Conservation (phyloP, 2,329 filamentous ascomycete species). For the Cercospora zeae-maydis region DNA sequence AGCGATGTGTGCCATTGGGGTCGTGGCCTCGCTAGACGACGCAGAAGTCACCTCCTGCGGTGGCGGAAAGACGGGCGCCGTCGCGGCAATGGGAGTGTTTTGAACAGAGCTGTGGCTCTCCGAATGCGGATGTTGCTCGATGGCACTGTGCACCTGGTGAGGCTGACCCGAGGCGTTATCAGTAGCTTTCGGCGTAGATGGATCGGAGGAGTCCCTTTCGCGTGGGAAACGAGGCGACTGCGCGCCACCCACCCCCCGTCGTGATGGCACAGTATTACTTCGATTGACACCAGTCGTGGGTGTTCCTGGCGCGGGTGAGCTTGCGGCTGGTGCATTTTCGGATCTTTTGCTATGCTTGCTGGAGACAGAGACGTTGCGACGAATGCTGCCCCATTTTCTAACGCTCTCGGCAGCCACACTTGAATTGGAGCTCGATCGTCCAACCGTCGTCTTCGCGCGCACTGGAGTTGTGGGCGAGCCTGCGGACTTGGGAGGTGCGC, state of each 20-base stretch:
- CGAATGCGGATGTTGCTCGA: conserved; percentile 24
- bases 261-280: conserved; percentile 92
- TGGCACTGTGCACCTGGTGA: neutral
- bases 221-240: conserved; percentile 61
- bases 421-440: conserved; percentile 77
- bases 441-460: conserved; percentile 56
- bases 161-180: conserved; percentile 2
- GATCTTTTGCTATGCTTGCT: conserved; percentile 81
- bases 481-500: conserved; percentile 53
- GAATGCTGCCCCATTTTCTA: conserved; percentile 71
- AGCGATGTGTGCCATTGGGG: conserved; percentile 32
- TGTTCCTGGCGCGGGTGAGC: conserved; percentile 49
- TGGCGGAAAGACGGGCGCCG: conserved; percentile 33
- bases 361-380: conserved; percentile 87
- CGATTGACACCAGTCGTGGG: conserved; percentile 56
- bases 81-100: conserved; percentile 28
- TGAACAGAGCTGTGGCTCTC: conserved; percentile 30
- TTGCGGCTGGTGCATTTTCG: conserved; percentile 66
- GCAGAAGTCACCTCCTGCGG: conserved; percentile 41
- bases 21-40: conserved; percentile 40
- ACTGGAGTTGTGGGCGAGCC: conserved; percentile 43
- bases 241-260: conserved; percentile 64
- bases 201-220: conserved; percentile 49
- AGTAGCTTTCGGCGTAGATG: conserved; percentile 46
- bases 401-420: conserved; percentile 87